A percentile compares a stretch with the other conserved stretches of the same genome.
Evolutionary conservation across 352 stramenopile genomes (phyloP).

Genomic region (Phytophthora crassamura): DNA sequence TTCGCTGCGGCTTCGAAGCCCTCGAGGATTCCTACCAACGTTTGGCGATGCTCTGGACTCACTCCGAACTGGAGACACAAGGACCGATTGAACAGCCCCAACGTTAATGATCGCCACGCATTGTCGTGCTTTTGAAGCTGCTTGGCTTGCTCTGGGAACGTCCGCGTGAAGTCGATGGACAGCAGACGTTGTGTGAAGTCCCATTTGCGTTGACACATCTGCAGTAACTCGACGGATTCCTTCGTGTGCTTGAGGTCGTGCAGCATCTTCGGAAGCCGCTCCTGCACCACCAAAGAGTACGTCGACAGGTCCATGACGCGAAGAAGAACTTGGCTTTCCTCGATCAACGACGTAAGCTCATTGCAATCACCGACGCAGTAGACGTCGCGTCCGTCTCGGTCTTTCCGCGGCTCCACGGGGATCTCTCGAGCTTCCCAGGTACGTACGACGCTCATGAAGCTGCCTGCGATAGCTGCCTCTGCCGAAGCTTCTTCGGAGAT

Average conservation of each 20-base stretch:
- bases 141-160: conserved; percentile 68
- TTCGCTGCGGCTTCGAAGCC: conserved; percentile 63
- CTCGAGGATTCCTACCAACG: conserved; percentile 47
- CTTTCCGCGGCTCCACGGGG: conserved; percentile 49
- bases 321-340: conserved; percentile 79
- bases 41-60: conserved; percentile 52
- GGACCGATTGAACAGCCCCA: conserved; percentile 51
- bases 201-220: conserved; percentile 71
- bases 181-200: conserved; percentile 68
- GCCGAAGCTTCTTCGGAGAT: conserved; percentile 75
- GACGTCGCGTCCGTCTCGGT: conserved; percentile 66
- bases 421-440: conserved; percentile 75
- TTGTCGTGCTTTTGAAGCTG: conserved; percentile 59
- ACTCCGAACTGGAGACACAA: conserved; percentile 65
- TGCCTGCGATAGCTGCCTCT: conserved; percentile 66
- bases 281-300: conserved; percentile 65
- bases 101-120: conserved; percentile 59
- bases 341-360: conserved; percentile 62
- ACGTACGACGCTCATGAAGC: conserved; percentile 57
- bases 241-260: conserved; percentile 56
- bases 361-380: conserved; percentile 62
- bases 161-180: conserved; percentile 65
- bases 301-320: conserved; percentile 77
- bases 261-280: conserved; percentile 52
- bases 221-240: conserved; percentile 58